A percentile compares a stretch with the other conserved stretches of the same genome.
These are phyloP conservation scores for Quercus tomentella DNA, from an alignment of 331 rosid genomes.

Conservation along the genomic window DNA sequence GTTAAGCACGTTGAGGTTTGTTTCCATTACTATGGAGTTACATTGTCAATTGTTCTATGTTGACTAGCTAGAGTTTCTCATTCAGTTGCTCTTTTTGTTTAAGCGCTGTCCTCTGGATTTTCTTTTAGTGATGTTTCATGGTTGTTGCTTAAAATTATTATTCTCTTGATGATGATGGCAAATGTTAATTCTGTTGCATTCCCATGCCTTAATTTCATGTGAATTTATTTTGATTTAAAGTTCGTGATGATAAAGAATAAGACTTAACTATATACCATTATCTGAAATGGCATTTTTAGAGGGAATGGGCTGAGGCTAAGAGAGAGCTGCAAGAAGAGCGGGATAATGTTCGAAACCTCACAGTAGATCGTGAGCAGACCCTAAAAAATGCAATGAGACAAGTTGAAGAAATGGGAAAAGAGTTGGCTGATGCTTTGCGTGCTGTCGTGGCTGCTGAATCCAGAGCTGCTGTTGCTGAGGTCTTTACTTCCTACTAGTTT, in stretches of 20 bases:
- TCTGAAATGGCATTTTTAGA: slow-evolving; percentile 36
- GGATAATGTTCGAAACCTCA: slow-evolving; percentile 54
- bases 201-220: background rate
- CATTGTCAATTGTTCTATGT: background rate
- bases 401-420: slow-evolving; percentile 83
- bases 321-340: slow-evolving; percentile 83
- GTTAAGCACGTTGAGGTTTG: slow-evolving; percentile 69
- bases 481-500: slow-evolving; percentile 4
- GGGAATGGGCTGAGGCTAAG: slow-evolving; percentile 97
- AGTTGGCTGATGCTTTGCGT: slow-evolving; percentile 62
- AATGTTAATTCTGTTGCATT: background rate
- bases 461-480: slow-evolving; percentile 90
- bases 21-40: slow-evolving; percentile 4
- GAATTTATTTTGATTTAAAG: background rate
- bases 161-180: background rate
- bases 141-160: background rate
- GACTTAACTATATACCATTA: background rate
- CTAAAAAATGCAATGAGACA: slow-evolving; percentile 58
- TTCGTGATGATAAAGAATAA: background rate
- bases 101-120: background rate
- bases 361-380: slow-evolving; percentile 66
- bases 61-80: background rate
- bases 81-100: background rate
- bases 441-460: slow-evolving; percentile 78
- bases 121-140: background rate